Base-by-base conservation (phyloP, 2,329 filamentous ascomycete genomes). In the Nigrospora sphaerica region DNA sequence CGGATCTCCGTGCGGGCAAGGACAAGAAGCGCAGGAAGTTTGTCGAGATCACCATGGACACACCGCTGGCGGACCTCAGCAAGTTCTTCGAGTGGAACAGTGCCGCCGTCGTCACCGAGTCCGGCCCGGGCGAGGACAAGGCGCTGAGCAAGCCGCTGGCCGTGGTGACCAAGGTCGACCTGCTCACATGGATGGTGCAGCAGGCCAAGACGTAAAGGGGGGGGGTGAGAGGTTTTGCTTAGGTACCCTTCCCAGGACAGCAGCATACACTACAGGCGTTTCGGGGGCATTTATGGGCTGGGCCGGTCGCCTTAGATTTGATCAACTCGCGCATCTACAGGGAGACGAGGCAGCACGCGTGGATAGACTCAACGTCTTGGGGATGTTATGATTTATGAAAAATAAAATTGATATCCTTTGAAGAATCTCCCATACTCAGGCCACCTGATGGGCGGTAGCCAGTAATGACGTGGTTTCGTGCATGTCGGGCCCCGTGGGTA, bases 81-180 rank as follows among this genome's bases (percentile, higher is more conserved):
- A 83, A 87, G 60, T 98, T 98, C 70, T 89, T 97, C 54, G 90
- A 97, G 70, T 97, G 93, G 90, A 97, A 98, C 69, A 93, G 87
- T 56, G 92, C 93, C 0, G 93, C 93, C 0, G 83, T 98, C 42
- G 89, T 98, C 3, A 98, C 92, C 0, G 91, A 97, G 65, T 77
- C 80, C 55, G 69, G 69, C 36, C 76, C 77, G 47, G 69, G 73
- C 46, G 68, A 74, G 49, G 78, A 71, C 12, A 60, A 59, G 36
- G 56, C 60, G n/a, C 65, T 80, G 46, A 77, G 78, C 39, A 95
- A 88, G 73, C 90, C 95, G 2, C 74, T 93, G 42, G 93, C 89
- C 9, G 82, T 98, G 10, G 91, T 95, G 9, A 97, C 93, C 32
- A 98, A 98, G 78, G 93, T 98, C 6, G 93, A 98, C 69, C 67